Evolutionary conservation across 2,329 filamentous ascomycete genomes (phyloP).

Genomic region (Epichloe gansuensis): DNA sequence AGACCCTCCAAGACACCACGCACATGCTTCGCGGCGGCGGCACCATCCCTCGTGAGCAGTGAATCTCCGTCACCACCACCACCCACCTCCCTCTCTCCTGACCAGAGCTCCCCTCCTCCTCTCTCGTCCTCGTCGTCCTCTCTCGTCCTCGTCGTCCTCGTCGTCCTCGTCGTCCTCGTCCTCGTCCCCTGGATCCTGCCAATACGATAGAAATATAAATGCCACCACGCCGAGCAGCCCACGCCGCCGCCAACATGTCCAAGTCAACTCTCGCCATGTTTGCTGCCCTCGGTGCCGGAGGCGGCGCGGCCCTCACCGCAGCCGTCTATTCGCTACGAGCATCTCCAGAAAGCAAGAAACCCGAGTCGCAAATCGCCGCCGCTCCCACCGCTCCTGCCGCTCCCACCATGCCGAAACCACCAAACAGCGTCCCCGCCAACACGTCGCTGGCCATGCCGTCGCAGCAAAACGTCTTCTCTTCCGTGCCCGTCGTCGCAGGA

Average conservation of each 20-base stretch:
- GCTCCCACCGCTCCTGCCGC: slow-evolving; percentile 17
- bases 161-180: not conserved
- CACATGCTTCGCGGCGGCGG: not conserved
- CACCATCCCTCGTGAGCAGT: slow-evolving; percentile 5
- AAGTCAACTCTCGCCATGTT: slow-evolving; percentile 66
- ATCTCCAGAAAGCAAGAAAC: slow-evolving; percentile 16
- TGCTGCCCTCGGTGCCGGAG: slow-evolving; percentile 63
- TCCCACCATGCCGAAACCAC: slow-evolving; percentile 9
- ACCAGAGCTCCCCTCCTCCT: not conserved
- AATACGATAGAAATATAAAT: slow-evolving; percentile 8
- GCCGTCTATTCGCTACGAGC: slow-evolving; percentile 48
- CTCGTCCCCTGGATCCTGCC: not conserved
- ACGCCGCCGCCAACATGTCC: slow-evolving; percentile 46
- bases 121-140: not conserved
- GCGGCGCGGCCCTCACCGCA: slow-evolving; percentile 62
- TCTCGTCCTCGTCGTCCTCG: not conserved
- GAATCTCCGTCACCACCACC: not conserved
- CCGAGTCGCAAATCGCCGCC: slow-evolving; percentile 10
- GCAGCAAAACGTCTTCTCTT: slow-evolving; percentile 37
- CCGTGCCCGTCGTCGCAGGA: slow-evolving; percentile 16
- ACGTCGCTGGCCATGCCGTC: slow-evolving; percentile 37
- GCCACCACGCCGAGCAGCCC: slow-evolving; percentile 4
- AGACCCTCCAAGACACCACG: not conserved
- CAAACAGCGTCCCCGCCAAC: slow-evolving; percentile 11
- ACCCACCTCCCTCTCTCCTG: not conserved